A percentile compares a stretch with the other conserved stretches of the same genome.
These are phyloP conservation scores for Jacaranda mimosifolia DNA, from an alignment of 257 asterid genomes.

Conservation along the genomic window DNA sequence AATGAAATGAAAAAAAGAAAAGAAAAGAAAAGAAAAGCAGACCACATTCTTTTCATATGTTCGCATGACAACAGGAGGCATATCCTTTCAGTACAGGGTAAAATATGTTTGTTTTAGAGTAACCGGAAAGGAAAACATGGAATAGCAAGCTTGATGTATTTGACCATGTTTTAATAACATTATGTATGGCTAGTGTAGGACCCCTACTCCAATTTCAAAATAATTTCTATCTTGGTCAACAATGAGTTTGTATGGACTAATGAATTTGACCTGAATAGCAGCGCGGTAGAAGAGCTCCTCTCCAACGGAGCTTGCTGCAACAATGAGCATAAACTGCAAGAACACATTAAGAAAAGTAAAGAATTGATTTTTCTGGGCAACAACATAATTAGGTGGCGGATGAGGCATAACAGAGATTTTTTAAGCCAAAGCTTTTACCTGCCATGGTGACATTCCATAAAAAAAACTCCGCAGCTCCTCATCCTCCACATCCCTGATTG, in stretches of 20 bases:
- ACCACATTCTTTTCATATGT: too few species aligned
- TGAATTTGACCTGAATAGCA: slow-evolving; percentile 81
- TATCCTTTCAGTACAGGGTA: not conserved
- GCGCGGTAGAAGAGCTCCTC: slow-evolving; percentile 97
- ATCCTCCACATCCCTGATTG: slow-evolving; percentile 95
- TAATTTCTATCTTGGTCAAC: not conserved
- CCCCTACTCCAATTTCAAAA: not conserved
- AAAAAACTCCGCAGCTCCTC: slow-evolving; percentile 88
- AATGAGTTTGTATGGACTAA: not conserved
- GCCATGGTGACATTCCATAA: slow-evolving; percentile 98
- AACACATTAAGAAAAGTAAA: not conserved
- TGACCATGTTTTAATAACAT: too few species aligned
- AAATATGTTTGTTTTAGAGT: too few species aligned
- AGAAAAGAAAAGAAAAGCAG: not conserved
- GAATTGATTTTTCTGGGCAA: not conserved
- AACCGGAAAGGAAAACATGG: too few species aligned
- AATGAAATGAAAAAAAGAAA: not conserved
- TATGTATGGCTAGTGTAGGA: too few species aligned
- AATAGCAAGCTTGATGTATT: too few species aligned
- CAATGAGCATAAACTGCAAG: slow-evolving; percentile 84
- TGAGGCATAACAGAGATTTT: too few species aligned
- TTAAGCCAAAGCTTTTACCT: slow-evolving; percentile 53
- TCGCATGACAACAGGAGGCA: too few species aligned
- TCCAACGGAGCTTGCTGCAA: slow-evolving; percentile 97
- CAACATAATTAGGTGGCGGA: not conserved